Conservation (phyloP, 805 yeast genomes). For the Clavispora asparagi region DNA sequence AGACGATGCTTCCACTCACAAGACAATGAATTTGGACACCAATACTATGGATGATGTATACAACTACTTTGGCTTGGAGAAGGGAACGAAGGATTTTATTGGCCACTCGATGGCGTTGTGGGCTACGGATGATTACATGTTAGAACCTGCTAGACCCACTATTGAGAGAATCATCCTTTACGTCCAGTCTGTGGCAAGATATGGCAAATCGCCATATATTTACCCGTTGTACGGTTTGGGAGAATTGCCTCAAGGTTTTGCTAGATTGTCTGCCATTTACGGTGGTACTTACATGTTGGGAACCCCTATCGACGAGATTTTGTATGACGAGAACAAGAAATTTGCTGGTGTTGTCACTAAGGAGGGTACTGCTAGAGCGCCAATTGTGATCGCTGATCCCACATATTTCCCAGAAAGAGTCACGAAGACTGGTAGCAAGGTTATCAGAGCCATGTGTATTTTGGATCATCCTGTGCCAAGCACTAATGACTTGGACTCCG, state of each 20-base stretch:
- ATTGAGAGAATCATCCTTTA: conserved; percentile 81
- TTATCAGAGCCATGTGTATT: conserved; percentile 82
- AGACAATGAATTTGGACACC: conserved; percentile 77
- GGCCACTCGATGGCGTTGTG: conserved; percentile 99
- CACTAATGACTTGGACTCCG: conserved; percentile 78
- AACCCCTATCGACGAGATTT: conserved; percentile 87
- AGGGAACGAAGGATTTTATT: conserved; percentile 90
- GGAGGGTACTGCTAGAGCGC: conserved; percentile 88
- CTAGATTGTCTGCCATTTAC: conserved; percentile 91
- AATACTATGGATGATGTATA: conserved; percentile 91
- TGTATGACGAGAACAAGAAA: conserved; percentile 59
- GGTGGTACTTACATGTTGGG: conserved; percentile 99
- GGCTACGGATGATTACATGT: conserved; percentile 82
- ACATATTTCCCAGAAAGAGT: conserved; percentile 91
- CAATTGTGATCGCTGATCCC: conserved; percentile 94
- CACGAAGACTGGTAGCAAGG: conserved; percentile 64
- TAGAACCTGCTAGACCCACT: conserved; percentile 87
- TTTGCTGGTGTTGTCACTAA: conserved; percentile 86
- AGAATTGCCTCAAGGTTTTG: conserved; percentile 98
- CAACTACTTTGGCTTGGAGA: conserved; percentile 82
- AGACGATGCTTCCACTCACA: conserved; percentile 73
- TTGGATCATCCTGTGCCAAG: conserved; percentile 84
- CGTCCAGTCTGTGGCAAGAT: conserved; percentile 85
- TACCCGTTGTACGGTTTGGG: conserved; percentile 97
- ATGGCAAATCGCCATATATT: conserved; percentile 93